Conservation (phyloP, 2,329 filamentous ascomycete species). For the Diaporthe velutina region DNA sequence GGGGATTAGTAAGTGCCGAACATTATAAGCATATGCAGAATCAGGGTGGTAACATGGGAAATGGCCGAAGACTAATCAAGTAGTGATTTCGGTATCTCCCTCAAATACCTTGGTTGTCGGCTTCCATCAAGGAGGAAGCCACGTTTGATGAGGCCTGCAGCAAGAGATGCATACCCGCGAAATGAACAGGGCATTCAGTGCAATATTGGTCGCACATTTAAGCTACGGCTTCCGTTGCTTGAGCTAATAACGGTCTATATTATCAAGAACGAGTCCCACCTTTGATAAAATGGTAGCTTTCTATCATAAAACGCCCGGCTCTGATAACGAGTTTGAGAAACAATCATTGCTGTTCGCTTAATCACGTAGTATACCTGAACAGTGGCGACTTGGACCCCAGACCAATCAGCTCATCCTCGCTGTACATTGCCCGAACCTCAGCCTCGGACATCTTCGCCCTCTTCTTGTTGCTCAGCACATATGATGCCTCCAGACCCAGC, state of each 20-base stretch:
- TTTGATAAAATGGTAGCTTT: not conserved
- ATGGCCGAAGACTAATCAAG: too few relatives aligned
- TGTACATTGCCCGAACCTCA: constrained; percentile 49
- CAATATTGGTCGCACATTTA: not conserved
- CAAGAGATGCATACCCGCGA: not conserved
- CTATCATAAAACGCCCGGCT: not conserved
- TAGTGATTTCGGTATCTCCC: too few relatives aligned
- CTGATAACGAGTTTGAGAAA: not conserved
- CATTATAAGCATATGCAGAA: not conserved
- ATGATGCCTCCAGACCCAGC: constrained; percentile 47
- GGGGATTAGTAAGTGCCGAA: not conserved
- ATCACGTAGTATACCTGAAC: constrained; percentile 50
- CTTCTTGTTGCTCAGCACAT: constrained; percentile 45
- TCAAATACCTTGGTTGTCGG: too few relatives aligned
- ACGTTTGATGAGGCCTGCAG: not conserved
- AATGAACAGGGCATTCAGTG: not conserved
- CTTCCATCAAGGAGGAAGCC: too few relatives aligned
- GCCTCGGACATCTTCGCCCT: constrained; percentile 44
- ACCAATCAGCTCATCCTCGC: constrained; percentile 53
- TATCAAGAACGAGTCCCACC: not conserved
- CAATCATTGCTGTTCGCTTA: not conserved
- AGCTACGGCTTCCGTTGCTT: not conserved
- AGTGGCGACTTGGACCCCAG: constrained; percentile 57
- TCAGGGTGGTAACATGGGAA: too few relatives aligned
- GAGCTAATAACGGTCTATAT: not conserved